A percentile compares a stretch with the other conserved stretches of the same genome.
phyloP scores from a whole-genome alignment of 169 alveolate species.

The Pseudocohnilembus persalinus region DNA sequence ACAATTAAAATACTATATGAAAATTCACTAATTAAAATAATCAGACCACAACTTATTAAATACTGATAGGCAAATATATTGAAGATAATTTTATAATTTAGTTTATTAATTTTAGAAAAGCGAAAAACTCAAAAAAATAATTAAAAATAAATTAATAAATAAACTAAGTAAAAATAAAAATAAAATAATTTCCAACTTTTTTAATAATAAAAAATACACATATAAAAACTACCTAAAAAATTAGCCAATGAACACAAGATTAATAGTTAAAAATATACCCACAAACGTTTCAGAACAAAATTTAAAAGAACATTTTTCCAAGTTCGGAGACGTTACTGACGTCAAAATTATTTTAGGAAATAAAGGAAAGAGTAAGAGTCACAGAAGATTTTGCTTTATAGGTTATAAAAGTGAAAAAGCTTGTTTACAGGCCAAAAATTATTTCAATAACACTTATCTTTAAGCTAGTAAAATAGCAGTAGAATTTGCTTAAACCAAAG shows the following conservation, averaged over 20 bases:
- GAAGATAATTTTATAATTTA: too few relatives aligned
- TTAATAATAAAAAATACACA: too few relatives aligned
- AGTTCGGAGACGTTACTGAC: conserved; percentile 60
- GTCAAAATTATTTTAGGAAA: conserved; percentile 53
- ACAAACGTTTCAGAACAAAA: conserved; percentile 46
- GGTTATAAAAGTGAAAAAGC: conserved; percentile 35
- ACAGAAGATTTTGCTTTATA: conserved; percentile 58
- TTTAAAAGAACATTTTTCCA: conserved; percentile 49
- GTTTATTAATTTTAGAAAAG: too few relatives aligned
- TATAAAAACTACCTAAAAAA: too few relatives aligned
- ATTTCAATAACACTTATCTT: conserved; percentile 48
- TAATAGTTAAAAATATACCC: conserved; percentile 62
- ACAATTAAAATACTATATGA: too few relatives aligned
- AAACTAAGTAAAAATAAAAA: too few relatives aligned
- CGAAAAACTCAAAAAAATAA: too few relatives aligned
- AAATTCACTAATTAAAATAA: too few relatives aligned
- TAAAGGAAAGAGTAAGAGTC: conserved; percentile 32
- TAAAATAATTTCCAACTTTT: too few relatives aligned
- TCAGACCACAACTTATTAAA: too few relatives aligned
- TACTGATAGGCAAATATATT: too few relatives aligned
- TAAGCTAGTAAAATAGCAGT: conserved; percentile 50
- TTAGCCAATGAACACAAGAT: conserved; percentile 32
- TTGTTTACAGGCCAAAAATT: conserved; percentile 39
- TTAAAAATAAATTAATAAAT: too few relatives aligned
- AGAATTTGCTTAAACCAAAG: conserved; percentile 56